phyloP scores from a whole-genome alignment of 768 basidiomycete genomes.

The Hortiboletus flavorubellus region DNA sequence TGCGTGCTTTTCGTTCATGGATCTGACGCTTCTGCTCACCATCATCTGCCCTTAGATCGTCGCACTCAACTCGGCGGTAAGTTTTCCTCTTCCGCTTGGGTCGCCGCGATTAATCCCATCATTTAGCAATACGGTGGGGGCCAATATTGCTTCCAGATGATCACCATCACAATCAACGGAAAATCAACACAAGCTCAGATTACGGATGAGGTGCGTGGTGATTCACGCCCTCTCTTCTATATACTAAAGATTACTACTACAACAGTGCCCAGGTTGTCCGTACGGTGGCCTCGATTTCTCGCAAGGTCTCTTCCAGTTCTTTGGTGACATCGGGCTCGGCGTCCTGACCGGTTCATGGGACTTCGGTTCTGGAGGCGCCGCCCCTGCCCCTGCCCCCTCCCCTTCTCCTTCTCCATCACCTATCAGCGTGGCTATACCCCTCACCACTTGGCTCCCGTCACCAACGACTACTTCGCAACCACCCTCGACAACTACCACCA shows the following conservation, averaged over 20 bases:
- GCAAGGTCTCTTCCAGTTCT: conserved; percentile 60
- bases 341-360: conserved; percentile 60
- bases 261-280: conserved; percentile 66
- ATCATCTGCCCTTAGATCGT: conserved; percentile 43
- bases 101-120: background rate
- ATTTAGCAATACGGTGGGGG: conserved; percentile 53
- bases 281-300: conserved; percentile 66
- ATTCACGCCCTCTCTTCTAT: background rate
- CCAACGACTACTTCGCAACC: conserved; percentile 24
- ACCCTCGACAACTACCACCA: conserved; percentile 23
- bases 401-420: conserved; percentile 14
- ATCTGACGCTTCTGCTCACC: conserved; percentile 2
- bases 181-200: conserved; percentile 56
- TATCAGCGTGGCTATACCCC: conserved; percentile 3
- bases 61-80: conserved; percentile 37
- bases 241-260: background rate
- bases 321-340: conserved; percentile 46
- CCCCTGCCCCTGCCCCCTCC: conserved; percentile 23
- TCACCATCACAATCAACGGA: conserved; percentile 61
- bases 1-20: conserved; percentile 15
- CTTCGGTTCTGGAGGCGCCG: conserved; percentile 30
- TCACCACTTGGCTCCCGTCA: conserved; percentile 23
- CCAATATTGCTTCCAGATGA: conserved; percentile 55
- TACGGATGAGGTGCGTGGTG: conserved; percentile 49
- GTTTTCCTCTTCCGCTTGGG: background rate